These are phyloP conservation scores for Calocybe gangraenosa DNA, from an alignment of 768 basidiomycete species.

Conservation along the genomic window DNA sequence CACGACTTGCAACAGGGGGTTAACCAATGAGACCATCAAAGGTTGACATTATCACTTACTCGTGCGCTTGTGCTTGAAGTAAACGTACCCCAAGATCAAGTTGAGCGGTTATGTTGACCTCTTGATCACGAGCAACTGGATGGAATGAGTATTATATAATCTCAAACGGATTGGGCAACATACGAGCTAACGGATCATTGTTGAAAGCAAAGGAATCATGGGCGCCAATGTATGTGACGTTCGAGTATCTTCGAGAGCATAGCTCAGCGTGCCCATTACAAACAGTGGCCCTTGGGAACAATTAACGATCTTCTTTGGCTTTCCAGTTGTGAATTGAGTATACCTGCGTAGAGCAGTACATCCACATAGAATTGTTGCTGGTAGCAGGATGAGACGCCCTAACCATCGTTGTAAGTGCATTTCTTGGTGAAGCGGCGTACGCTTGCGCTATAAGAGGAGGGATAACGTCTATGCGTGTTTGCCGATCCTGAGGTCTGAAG, in stretches of 20 bases:
- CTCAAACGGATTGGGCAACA: conserved; percentile 20
- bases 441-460: too few relatives aligned
- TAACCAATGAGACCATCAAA: background rate
- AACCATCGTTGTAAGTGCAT: too few relatives aligned
- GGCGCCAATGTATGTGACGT: conserved; percentile 44
- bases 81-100: conserved; percentile 48
- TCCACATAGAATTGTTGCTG: too few relatives aligned
- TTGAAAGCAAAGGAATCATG: conserved; percentile 57
- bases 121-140: conserved; percentile 38
- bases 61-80: conserved; percentile 56
- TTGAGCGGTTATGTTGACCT: conserved; percentile 46
- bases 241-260: conserved; percentile 53
- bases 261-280: conserved; percentile 69
- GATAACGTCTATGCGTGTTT: too few relatives aligned
- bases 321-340: too few relatives aligned
- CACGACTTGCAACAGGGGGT: conserved; percentile 18
- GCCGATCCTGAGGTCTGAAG: too few relatives aligned
- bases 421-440: too few relatives aligned
- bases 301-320: too few relatives aligned
- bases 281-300: conserved; percentile 41
- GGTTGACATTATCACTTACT: conserved; percentile 28
- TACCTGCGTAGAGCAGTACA: too few relatives aligned
- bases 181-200: conserved; percentile 40
- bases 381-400: too few relatives aligned
- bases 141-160: background rate